A percentile compares a stretch with the other conserved stretches of the same genome.
phyloP scores from a whole-genome alignment of 2,329 filamentous ascomycete species.

The Dothidotthia symphoricarpi region DNA sequence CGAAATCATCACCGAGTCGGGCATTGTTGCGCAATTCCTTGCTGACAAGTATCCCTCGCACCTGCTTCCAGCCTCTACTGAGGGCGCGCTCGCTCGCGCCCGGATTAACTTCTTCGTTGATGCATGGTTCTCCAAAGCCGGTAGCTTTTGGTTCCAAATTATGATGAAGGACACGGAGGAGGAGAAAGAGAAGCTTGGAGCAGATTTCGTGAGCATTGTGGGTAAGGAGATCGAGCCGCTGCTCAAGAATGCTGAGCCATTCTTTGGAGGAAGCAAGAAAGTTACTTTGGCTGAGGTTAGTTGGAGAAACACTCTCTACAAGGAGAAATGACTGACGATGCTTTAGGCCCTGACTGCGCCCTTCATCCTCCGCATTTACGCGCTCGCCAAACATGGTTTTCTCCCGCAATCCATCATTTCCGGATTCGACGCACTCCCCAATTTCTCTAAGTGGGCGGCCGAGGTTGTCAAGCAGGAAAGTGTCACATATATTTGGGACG shows the following conservation, averaged over 20 bases:
- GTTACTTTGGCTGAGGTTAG: slow-evolving; percentile 72
- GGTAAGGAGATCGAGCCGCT: slow-evolving; percentile 73
- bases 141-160: slow-evolving; percentile 48
- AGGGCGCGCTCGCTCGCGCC: slow-evolving; percentile 61
- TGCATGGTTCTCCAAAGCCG: slow-evolving; percentile 64
- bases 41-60: slow-evolving; percentile 68
- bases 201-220: slow-evolving; percentile 56
- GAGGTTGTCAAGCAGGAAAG: slow-evolving; percentile 62
- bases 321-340: slow-evolving; percentile 1
- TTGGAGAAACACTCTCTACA: background rate
- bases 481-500: slow-evolving; percentile 52
- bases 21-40: slow-evolving; percentile 69
- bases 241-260: slow-evolving; percentile 50
- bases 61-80: slow-evolving; percentile 58
- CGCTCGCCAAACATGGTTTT: slow-evolving; percentile 55
- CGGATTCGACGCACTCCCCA: slow-evolving; percentile 58
- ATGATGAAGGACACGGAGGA: slow-evolving; percentile 49
- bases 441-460: slow-evolving; percentile 66
- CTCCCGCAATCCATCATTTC: slow-evolving; percentile 51
- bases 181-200: slow-evolving; percentile 49
- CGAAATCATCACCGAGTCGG: slow-evolving; percentile 71
- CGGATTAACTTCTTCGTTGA: slow-evolving; percentile 71
- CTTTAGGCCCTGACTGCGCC: slow-evolving; percentile 61
- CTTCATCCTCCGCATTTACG: slow-evolving; percentile 63
- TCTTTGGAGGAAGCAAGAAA: slow-evolving; percentile 48